Conservation (phyloP, 441 rosid species). For the Manihot esculenta region DNA sequence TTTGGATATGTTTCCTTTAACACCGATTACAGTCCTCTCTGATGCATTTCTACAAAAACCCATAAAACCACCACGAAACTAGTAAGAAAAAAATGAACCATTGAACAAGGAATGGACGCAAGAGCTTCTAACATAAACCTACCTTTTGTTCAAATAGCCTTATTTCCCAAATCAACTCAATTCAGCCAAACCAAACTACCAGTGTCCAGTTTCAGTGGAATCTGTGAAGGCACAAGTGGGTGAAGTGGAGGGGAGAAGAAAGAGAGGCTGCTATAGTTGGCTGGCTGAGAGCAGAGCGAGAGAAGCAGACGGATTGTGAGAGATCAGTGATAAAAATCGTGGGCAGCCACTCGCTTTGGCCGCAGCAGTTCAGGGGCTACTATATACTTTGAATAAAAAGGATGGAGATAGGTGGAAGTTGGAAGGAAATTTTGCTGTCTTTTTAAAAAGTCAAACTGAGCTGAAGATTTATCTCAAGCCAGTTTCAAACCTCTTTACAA, state of each 20-base stretch:
- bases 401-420: not conserved
- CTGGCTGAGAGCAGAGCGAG: not conserved
- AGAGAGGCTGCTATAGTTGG: no score
- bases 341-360: no score
- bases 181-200: not conserved
- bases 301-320: not conserved
- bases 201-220: not conserved
- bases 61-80: not conserved
- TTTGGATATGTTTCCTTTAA: not conserved
- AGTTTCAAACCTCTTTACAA: no score
- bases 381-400: not conserved
- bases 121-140: not conserved
- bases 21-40: not conserved
- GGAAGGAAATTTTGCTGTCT: not conserved
- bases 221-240: not conserved
- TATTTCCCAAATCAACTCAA: not conserved
- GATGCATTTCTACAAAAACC: not conserved
- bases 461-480: not conserved
- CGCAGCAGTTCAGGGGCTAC: no score
- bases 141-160: not conserved
- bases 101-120: not conserved
- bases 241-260: no score
- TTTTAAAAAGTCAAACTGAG: conserved; percentile 8
- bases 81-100: not conserved
- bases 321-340: not conserved